Evolutionary conservation across 768 basidiomycete genomes (phyloP).

Genomic region (Leccinum uliginosum): DNA sequence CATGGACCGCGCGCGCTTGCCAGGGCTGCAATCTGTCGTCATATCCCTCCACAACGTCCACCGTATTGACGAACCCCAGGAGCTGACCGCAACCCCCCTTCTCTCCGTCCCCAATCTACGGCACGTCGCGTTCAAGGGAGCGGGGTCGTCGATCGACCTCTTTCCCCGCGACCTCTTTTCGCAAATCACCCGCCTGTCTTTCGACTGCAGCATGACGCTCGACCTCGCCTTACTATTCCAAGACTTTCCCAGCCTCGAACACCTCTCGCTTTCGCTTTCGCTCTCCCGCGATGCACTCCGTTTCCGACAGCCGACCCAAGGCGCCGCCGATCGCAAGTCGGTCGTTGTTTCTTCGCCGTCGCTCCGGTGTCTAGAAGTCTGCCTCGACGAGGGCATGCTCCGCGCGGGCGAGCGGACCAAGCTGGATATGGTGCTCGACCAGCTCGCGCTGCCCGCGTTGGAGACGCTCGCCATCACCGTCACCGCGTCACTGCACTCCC

Average conservation of each 20-base stretch:
- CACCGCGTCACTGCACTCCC: background rate
- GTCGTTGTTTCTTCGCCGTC: background rate
- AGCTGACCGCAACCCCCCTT: background rate
- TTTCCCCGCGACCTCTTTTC: slow-evolving; percentile 15
- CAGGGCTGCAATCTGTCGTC: slow-evolving; percentile 12
- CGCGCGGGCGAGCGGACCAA: slow-evolving; percentile 16
- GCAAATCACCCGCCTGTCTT: slow-evolving; percentile 22
- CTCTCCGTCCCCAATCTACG: slow-evolving; percentile 16
- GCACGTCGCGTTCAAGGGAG: slow-evolving; percentile 13
- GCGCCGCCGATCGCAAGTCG: background rate
- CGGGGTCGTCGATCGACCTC: slow-evolving; percentile 7
- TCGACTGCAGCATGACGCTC: slow-evolving; percentile 17
- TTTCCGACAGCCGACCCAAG: slow-evolving; percentile 5
- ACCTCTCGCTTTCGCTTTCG: slow-evolving; percentile 14
- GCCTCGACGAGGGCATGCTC: slow-evolving; percentile 20
- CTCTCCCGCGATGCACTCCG: slow-evolving; percentile 10
- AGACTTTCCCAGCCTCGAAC: slow-evolving; percentile 15
- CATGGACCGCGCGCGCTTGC: slow-evolving; percentile 8
- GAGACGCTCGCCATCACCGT: slow-evolving; percentile 13
- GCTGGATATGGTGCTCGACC: slow-evolving; percentile 19
- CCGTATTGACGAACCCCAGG: slow-evolving; percentile 3
- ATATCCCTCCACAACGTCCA: slow-evolving; percentile 13
- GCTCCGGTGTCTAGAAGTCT: slow-evolving; percentile 14
- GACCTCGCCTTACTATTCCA: slow-evolving; percentile 18
- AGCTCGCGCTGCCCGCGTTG: slow-evolving; percentile 18